Conservation (phyloP, 2,329 filamentous ascomycete genomes). For the Tolypocladium guangdongense region DNA sequence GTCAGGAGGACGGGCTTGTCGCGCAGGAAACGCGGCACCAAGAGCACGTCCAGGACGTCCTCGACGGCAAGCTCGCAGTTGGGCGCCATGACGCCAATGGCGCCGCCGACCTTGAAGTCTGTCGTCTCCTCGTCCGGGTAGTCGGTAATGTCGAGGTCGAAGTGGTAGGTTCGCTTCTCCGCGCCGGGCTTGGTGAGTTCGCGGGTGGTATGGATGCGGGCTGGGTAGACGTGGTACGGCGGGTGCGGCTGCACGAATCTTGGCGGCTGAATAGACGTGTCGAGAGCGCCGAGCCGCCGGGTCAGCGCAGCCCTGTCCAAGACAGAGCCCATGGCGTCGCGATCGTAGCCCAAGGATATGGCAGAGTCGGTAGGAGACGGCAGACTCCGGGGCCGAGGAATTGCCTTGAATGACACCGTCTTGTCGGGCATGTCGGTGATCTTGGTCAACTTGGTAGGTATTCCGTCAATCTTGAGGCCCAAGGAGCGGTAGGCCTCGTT, state of each 20-base stretch:
- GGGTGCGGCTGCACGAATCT: conserved; percentile 89
- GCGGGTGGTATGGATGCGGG: conserved; percentile 73
- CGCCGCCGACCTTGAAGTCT: conserved; percentile 94
- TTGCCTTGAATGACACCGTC: conserved; percentile 58
- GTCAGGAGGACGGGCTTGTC: conserved; percentile 73
- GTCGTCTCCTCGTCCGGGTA: conserved; percentile 77
- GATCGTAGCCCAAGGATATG: conserved; percentile 29
- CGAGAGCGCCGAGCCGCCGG: conserved; percentile 23
- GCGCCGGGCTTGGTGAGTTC: conserved; percentile 82
- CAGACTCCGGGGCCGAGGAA: conserved; percentile 25
- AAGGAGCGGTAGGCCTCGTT: conserved; percentile 79
- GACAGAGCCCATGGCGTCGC: conserved; percentile 21
- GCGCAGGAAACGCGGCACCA: conserved; percentile 70
- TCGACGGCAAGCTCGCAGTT: conserved; percentile 72
- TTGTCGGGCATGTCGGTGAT: conserved; percentile 63
- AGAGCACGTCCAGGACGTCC: conserved; percentile 70
- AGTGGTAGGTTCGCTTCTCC: conserved; percentile 95
- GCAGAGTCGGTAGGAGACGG: conserved; percentile 39
- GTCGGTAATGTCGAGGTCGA: conserved; percentile 91
- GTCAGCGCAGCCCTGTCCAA: conserved; percentile 12
- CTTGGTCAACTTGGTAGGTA: conserved; percentile 64
- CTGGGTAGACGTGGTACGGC: conserved; percentile 83
- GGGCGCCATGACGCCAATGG: conserved; percentile 84
- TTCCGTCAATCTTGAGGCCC: conserved; percentile 61
- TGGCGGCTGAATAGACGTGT: conserved; percentile 63